Percentiles rank a stretch among this genome's conserved stretches.
These are phyloP conservation scores for Pyrus betulifolia DNA, from an alignment of 306 rosid species.

Conservation along the genomic window DNA sequence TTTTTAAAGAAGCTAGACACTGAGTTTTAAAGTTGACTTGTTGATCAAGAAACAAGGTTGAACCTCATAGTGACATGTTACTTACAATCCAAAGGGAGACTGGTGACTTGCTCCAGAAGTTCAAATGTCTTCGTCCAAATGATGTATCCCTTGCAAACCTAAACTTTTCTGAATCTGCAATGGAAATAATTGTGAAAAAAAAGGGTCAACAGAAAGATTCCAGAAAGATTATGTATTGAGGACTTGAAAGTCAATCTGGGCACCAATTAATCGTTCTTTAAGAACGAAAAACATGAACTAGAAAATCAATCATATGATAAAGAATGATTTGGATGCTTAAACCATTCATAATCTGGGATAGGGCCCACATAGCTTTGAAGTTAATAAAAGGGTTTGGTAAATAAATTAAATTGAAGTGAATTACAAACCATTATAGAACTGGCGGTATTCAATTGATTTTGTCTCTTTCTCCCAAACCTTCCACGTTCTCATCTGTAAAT, in stretches of 20 bases:
- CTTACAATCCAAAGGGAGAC: constrained; percentile 61
- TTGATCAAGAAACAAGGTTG: background rate
- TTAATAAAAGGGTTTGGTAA: background rate
- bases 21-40: background rate
- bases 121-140: constrained; percentile 72
- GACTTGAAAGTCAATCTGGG: background rate
- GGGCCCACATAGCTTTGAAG: background rate
- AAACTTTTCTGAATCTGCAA: constrained; percentile 75
- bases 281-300: background rate
- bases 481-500: constrained; percentile 72
- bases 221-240: too few species aligned
- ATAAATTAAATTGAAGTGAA: background rate
- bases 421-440: constrained; percentile 29
- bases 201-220: too few species aligned
- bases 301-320: background rate
- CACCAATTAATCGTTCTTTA: background rate
- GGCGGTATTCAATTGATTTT: constrained; percentile 35
- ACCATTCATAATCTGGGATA: background rate
- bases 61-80: background rate
- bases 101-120: constrained; percentile 47
- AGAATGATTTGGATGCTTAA: background rate
- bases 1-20: background rate
- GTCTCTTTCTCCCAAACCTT: constrained; percentile 73
- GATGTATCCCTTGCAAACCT: constrained; percentile 85
- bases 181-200: background rate